Evolutionary conservation across 306 rosid species (phyloP).

Genomic region (Cucumis cinereus): DNA sequence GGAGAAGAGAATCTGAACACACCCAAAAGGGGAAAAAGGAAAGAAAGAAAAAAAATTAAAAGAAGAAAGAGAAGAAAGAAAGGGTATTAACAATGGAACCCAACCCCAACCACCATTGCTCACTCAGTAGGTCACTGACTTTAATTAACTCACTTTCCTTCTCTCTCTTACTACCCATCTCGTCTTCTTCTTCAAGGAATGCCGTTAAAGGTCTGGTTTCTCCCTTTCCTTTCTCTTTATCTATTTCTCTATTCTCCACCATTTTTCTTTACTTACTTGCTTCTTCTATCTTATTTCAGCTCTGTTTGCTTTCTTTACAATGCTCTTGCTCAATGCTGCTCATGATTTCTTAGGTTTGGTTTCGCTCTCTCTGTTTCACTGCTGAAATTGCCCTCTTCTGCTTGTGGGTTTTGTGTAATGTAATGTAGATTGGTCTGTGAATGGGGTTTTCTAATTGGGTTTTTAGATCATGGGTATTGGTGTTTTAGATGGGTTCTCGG

Average conservation of each 20-base stretch:
- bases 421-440: neutral
- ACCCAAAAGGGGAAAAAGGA: neutral
- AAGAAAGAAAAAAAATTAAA: neutral
- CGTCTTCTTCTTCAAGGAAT: neutral
- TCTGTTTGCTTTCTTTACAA: neutral
- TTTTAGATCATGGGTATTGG: neutral
- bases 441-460: neutral
- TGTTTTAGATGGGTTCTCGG: neutral
- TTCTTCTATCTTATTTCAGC: neutral
- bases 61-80: neutral
- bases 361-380: neutral
- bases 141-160: neutral
- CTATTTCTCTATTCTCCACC: neutral
- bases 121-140: constrained; percentile 2
- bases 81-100: neutral
- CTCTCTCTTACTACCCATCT: neutral
- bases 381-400: neutral
- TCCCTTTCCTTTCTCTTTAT: neutral
- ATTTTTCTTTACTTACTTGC: neutral
- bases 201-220: neutral
- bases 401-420: neutral
- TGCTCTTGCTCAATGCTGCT: neutral
- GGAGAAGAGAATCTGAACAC: neutral
- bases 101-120: neutral
- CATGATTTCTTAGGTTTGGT: neutral